Evolutionary conservation across 495 filamentous ascomycete species (phyloP).

Genomic region (Neurospora discreta): DNA sequence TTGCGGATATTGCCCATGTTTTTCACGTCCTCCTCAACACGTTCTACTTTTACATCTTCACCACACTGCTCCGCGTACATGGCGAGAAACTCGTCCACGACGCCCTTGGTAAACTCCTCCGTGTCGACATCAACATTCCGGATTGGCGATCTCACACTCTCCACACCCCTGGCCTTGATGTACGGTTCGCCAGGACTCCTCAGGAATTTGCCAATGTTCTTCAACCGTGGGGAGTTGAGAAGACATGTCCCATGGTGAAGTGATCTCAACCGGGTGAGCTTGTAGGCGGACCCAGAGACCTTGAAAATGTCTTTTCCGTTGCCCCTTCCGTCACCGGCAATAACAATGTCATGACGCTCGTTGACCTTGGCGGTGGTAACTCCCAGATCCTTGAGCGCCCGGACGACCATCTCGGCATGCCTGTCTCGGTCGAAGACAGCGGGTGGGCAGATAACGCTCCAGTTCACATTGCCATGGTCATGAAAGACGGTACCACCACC

Average conservation of each 20-base stretch:
- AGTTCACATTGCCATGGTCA: conserved; percentile 86
- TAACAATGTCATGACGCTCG: conserved; percentile 84
- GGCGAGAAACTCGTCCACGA: conserved; percentile 37
- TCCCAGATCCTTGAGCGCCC: conserved; percentile 51
- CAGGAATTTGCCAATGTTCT: conserved; percentile 51
- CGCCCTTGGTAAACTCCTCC: conserved; percentile 40
- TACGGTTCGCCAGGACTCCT: conserved; percentile 61
- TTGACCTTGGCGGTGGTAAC: conserved; percentile 54
- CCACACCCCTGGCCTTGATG: conserved; percentile 77
- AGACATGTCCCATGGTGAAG: conserved; percentile 91
- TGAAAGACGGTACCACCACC: conserved; percentile 93
- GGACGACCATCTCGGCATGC: conserved; percentile 84
- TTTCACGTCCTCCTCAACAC: conserved; percentile 19
- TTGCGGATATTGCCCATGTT: conserved; percentile 29
- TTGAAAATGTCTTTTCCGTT: conserved; percentile 45
- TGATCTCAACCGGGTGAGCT: conserved; percentile 64
- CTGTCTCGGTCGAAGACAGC: conserved; percentile 66
- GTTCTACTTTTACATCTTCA: conserved; percentile 31
- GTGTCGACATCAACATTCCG: conserved; percentile 53
- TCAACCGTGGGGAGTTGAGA: conserved; percentile 58
- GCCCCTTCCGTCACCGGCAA: conserved; percentile 32
- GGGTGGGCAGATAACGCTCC: conserved; percentile 74
- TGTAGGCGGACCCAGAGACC: conserved; percentile 87
- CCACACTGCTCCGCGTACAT: conserved; percentile 37
- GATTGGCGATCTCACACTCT: conserved; percentile 79